Percentiles rank a stretch among this genome's conserved stretches.
Conservation (phyloP, 768 basidiomycete species). For the Chalciporus chontae region DNA sequence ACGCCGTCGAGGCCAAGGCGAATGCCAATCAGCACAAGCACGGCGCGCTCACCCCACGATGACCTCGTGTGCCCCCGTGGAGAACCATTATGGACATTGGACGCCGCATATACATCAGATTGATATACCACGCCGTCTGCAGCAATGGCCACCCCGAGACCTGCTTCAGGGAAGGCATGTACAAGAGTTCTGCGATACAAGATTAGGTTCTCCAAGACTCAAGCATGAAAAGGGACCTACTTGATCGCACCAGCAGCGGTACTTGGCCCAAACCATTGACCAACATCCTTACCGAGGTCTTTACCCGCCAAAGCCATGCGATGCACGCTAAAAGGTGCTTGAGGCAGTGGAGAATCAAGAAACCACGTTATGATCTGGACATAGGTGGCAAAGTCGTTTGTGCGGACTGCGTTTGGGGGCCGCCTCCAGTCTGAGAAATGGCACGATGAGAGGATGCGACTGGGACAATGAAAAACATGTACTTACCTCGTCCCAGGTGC, state of each 20-base stretch:
- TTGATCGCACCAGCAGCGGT: constrained; percentile 97
- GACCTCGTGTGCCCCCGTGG: constrained; percentile 30
- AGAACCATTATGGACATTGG: constrained; percentile 34
- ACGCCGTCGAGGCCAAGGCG: constrained; percentile 90
- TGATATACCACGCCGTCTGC: constrained; percentile 81
- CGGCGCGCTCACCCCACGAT: constrained; percentile 79
- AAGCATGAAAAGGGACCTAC: constrained; percentile 36
- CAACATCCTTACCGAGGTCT: constrained; percentile 90
- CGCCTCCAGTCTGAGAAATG: constrained; percentile 72
- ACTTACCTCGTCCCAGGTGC: constrained; percentile 69
- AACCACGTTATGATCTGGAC: constrained; percentile 95
- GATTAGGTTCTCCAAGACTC: constrained; percentile 4
- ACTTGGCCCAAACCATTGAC: constrained; percentile 97
- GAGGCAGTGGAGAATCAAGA: constrained; percentile 79
- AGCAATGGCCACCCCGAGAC: constrained; percentile 78
- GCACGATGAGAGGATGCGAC: constrained; percentile 7
- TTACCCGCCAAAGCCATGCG: constrained; percentile 95
- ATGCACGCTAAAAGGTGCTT: constrained; percentile 92
- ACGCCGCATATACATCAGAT: constrained; percentile 82
- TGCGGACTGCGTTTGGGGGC: constrained; percentile 56
- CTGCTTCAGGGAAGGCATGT: constrained; percentile 73
- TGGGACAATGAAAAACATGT: constrained; percentile 5
- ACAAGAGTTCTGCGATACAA: constrained; percentile 60
- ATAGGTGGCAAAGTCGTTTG: constrained; percentile 77
- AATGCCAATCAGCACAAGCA: constrained; percentile 82